Percentiles rank a stretch among this genome's conserved stretches.
Evolutionary conservation across 2,329 filamentous ascomycete species (phyloP).

Genomic region (Ceratocystis lukuohia): DNA sequence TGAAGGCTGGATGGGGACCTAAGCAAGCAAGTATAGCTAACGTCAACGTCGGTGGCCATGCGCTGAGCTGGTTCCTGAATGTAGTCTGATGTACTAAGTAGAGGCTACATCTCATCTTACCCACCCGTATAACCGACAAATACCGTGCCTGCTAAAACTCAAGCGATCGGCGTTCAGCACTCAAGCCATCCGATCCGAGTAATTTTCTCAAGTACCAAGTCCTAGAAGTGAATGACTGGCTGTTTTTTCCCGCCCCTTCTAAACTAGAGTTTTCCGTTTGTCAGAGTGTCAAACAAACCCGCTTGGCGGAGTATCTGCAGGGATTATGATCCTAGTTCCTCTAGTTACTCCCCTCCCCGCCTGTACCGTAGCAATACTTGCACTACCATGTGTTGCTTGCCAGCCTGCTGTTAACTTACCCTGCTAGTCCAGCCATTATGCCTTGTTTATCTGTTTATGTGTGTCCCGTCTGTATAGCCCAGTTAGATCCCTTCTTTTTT

Average conservation of each 20-base stretch:
- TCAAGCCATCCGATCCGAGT: not conserved
- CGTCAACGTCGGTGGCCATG: not conserved
- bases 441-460: no score
- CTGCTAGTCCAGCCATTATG: not conserved
- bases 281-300: not conserved
- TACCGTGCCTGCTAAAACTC: not conserved
- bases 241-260: not conserved
- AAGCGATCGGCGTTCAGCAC: not conserved
- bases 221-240: not conserved
- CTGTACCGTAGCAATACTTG: not conserved
- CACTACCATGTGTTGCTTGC: not conserved
- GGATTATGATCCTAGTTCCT: conserved; percentile 12
- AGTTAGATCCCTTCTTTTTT: no score
- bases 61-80: not conserved
- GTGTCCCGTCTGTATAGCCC: no score
- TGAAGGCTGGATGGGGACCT: not conserved
- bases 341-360: not conserved
- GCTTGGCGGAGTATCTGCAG: conserved; percentile 17
- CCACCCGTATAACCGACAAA: not conserved
- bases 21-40: not conserved
- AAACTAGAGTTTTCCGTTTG: not conserved
- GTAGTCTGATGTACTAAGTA: not conserved
- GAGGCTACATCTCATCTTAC: not conserved
- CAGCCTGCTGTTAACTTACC: not conserved
- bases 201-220: not conserved